Conservation (phyloP, 192 early-diverging fungal species). For the Spizellomyces punctatus region DNA sequence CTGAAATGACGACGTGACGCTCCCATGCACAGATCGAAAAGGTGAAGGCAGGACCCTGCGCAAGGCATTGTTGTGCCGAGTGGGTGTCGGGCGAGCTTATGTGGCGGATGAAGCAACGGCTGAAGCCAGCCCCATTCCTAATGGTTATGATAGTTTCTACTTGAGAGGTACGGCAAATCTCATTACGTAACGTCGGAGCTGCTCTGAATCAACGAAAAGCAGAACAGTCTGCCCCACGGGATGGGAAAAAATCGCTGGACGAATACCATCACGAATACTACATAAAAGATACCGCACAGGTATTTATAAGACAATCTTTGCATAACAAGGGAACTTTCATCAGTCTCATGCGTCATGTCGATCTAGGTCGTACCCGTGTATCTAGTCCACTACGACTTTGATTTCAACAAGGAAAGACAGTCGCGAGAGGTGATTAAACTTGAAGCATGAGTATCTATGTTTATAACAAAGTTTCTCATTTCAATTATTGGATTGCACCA, state of each 20-base stretch:
- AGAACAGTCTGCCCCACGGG: slow-evolving; percentile 12
- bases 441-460: background rate
- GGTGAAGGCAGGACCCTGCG: slow-evolving; percentile 31
- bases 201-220: background rate
- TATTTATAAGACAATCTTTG: background rate
- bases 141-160: slow-evolving; percentile 64
- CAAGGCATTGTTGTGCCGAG: slow-evolving; percentile 51
- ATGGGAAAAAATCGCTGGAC: slow-evolving; percentile 3
- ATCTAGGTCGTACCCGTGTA: slow-evolving; percentile 55
- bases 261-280: slow-evolving; percentile 55
- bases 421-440: slow-evolving; percentile 48
- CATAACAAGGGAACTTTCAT: no score
- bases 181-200: background rate
- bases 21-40: background rate
- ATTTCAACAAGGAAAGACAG: slow-evolving; percentile 44
- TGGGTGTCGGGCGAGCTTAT: slow-evolving; percentile 52
- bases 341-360: no score
- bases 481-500: slow-evolving; percentile 13
- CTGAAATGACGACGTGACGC: background rate
- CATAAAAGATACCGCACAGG: slow-evolving; percentile 54
- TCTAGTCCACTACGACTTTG: slow-evolving; percentile 58
- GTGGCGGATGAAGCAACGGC: slow-evolving; percentile 39
- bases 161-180: slow-evolving; percentile 38
- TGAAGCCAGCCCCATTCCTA: slow-evolving; percentile 42
- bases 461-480: background rate